phyloP scores from a whole-genome alignment of 345 rosid species.

The Populus pruinosa region DNA sequence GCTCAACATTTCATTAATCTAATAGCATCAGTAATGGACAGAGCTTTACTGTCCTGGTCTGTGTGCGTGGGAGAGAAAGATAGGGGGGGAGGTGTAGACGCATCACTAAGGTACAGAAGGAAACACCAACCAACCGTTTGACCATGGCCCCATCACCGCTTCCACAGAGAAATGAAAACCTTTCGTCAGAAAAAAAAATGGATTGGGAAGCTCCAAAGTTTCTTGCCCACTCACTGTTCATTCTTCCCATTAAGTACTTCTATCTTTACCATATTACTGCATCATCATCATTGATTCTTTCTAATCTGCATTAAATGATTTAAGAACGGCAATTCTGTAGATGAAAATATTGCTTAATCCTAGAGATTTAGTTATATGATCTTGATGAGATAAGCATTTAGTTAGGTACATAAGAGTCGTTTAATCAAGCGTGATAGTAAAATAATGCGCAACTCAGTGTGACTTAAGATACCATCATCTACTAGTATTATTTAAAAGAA shows the following conservation, averaged over 20 bases:
- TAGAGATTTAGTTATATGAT: neutral
- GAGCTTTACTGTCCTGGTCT: neutral
- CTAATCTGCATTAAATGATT: neutral
- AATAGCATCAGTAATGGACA: neutral
- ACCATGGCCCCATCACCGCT: constrained; percentile 38
- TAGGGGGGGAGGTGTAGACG: neutral
- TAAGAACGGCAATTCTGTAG: neutral
- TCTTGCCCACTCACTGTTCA: constrained; percentile 23
- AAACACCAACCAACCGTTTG: constrained; percentile 53
- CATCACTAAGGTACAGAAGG: constrained; percentile 25
- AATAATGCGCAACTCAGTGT: neutral
- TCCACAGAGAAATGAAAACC: constrained; percentile 25
- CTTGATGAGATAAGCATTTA: neutral
- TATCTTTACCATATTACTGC: neutral
- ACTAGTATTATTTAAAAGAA: neutral
- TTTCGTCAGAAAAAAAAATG: constrained; percentile 22
- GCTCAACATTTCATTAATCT: neutral
- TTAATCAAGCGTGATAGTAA: neutral
- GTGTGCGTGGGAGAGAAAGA: neutral
- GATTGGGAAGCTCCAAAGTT: constrained; percentile 26
- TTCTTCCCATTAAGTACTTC: constrained; percentile 12
- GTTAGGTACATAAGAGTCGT: neutral
- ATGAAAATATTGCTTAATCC: neutral
- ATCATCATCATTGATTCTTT: neutral
- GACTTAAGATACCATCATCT: neutral